Evolutionary conservation across 805 yeast species (phyloP), one percentile per base, ranked within the genome.

Genomic region (Debaryomyces maramus): DNA sequence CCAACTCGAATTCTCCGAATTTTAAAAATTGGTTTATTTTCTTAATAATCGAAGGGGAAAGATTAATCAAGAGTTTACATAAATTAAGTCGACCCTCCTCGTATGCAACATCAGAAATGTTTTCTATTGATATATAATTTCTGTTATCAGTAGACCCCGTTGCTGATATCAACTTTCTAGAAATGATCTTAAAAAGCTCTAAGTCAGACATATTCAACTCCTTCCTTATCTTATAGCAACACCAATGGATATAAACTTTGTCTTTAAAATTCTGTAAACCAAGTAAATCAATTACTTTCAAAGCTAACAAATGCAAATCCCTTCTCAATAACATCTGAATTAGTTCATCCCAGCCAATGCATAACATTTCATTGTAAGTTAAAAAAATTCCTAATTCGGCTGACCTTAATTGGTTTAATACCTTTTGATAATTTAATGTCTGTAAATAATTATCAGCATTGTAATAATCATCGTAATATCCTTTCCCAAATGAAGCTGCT

Each of bases 401-500:
- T 15, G 78, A 69, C 36, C 95, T 66, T 4, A 91, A 60, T 24
- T 81, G 78, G 52, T 90, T 91, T 39, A 89, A 65, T 1, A 88
- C 78, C 46, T 88, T 73, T 16, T 88, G 52, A 24, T 65, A 66
- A 50, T 82, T 74, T 45, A 90, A 72, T 2, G 80, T 76, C n/a
- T 70, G 69, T 3, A 88, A 77, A 51, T 84, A 88, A 33, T 70
- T 63, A 41, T 77, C 77, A 3, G 89, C 70, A 53, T 66, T 51
- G 38, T 81, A 82, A 50, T 73, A 78, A 3, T 70, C 54, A 6
- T 75, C 78, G 32, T 51, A 59, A 36, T 77, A 70, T 0, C 86
- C 73, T 51, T 91, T 93, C 0, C 97, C 99, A 63, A 90, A 87
- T 0, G 86, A 70, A 0, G 90, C 96, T 1, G 97, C 96, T 38